These are phyloP conservation scores for Arachis monticola DNA, from an alignment of 331 rosid genomes.

Conservation along the genomic window DNA sequence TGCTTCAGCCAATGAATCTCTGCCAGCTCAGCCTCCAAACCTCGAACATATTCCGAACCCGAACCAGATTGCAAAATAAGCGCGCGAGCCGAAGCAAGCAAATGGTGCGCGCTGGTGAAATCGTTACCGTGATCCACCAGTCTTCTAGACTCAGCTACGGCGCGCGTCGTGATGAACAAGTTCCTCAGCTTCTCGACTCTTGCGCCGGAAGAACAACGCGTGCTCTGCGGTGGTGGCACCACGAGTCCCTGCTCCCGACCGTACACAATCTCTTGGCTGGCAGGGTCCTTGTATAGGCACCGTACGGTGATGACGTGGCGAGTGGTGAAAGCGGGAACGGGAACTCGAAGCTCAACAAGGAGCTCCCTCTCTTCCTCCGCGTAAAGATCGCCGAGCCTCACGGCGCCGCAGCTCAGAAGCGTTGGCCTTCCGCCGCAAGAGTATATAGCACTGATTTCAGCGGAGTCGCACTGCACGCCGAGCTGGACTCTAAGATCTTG, in stretches of 20 bases:
- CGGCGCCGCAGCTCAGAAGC: slow-evolving; percentile 61
- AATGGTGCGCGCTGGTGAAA: slow-evolving; percentile 69
- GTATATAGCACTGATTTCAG: slow-evolving; percentile 71
- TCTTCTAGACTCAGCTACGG: slow-evolving; percentile 82
- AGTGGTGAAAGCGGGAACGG: slow-evolving; percentile 46
- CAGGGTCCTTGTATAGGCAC: slow-evolving; percentile 83
- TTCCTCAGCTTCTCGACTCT: slow-evolving; percentile 63
- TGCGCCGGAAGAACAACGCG: slow-evolving; percentile 43
- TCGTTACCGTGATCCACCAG: slow-evolving; percentile 62
- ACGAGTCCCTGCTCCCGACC: slow-evolving; percentile 66
- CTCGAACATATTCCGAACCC: slow-evolving; percentile 57
- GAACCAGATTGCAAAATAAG: slow-evolving; percentile 61
- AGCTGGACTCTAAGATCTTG: slow-evolving; percentile 82
- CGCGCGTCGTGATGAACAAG: slow-evolving; percentile 70
- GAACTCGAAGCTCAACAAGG: slow-evolving; percentile 71
- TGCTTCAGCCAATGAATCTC: slow-evolving; percentile 81
- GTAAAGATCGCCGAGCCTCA: slow-evolving; percentile 85
- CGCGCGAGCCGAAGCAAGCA: slow-evolving; percentile 79
- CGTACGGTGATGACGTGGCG: slow-evolving; percentile 78
- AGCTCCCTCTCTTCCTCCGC: slow-evolving; percentile 90
- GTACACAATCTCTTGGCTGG: slow-evolving; percentile 70
- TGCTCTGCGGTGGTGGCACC: slow-evolving; percentile 52
- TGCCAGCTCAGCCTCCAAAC: slow-evolving; percentile 79
- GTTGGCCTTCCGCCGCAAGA: slow-evolving; percentile 74
- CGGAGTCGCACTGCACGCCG: slow-evolving; percentile 58